These are phyloP conservation scores for Schoenoplectus triqueter DNA, from an alignment of 202 grass and related monocot species.

Conservation along the genomic window DNA sequence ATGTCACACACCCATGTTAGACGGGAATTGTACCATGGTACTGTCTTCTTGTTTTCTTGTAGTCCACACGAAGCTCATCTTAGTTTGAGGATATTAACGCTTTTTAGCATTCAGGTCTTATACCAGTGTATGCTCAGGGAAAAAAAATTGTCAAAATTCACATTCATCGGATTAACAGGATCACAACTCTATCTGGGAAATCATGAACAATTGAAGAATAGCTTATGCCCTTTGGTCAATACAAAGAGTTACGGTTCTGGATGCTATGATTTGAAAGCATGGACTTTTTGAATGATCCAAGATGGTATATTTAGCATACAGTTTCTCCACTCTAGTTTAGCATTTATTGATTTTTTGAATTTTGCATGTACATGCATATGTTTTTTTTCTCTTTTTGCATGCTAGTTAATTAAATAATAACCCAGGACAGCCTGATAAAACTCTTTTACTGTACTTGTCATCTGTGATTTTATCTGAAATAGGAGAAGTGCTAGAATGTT, in stretches of 20 bases:
- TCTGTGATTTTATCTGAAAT: constrained; percentile 13
- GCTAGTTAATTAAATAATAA: neutral
- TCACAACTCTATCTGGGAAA: neutral
- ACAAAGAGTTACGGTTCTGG: neutral
- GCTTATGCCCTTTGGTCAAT: neutral
- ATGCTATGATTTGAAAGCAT: constrained; percentile 1
- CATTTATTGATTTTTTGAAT: neutral
- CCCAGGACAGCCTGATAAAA: neutral
- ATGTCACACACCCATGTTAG: neutral
- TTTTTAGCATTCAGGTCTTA: neutral
- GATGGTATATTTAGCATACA: neutral
- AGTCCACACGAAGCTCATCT: neutral
- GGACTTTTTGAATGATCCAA: neutral
- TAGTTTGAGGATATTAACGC: neutral
- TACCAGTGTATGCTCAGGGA: neutral
- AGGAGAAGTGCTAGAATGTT: constrained; percentile 87
- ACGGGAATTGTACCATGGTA: neutral
- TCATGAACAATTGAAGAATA: neutral
- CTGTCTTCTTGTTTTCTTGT: neutral
- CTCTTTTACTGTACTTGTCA: neutral
- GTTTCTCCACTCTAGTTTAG: neutral
- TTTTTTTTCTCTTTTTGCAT: neutral
- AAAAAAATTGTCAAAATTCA: neutral
- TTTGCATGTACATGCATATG: neutral
- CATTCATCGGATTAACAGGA: neutral